Percentiles rank a stretch among this genome's conserved stretches.
Conservation (phyloP, 768 basidiomycete species). For the Sporobolomyces roseus region DNA sequence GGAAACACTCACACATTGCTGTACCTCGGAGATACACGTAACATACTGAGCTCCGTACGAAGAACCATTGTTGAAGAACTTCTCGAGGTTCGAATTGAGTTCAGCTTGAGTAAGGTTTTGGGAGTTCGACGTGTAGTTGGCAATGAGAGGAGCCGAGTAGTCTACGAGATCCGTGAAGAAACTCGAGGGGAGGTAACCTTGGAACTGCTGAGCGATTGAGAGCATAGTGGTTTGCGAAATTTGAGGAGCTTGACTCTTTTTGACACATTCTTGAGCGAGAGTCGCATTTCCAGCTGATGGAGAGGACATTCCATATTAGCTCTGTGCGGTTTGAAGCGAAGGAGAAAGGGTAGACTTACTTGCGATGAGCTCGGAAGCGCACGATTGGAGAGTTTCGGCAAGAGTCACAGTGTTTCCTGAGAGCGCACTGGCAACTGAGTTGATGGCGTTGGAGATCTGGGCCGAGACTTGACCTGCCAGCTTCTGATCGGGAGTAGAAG, state of each 20-base stretch:
- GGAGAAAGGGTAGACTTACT: constrained; percentile 2
- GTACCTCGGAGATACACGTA: constrained; percentile 38
- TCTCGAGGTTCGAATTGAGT: constrained; percentile 29
- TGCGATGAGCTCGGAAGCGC: constrained; percentile 38
- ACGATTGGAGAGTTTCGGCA: constrained; percentile 39
- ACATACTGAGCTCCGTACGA: constrained; percentile 42
- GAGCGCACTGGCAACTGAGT: constrained; percentile 33
- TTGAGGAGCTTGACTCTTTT: constrained; percentile 19
- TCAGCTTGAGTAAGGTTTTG: constrained; percentile 33
- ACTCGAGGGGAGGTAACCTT: constrained; percentile 42
- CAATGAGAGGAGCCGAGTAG: constrained; percentile 26
- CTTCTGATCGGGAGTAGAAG: neutral
- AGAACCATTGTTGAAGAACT: constrained; percentile 43
- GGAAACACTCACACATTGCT: constrained; percentile 8
- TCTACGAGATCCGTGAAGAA: constrained; percentile 44
- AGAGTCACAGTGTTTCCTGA: constrained; percentile 43
- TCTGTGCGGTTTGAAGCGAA: too few relatives aligned
- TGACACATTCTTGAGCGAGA: constrained; percentile 39
- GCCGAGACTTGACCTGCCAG: constrained; percentile 32
- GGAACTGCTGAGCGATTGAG: constrained; percentile 30
- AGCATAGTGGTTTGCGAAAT: constrained; percentile 25
- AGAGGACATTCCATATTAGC: neutral
- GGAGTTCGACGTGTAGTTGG: constrained; percentile 19
- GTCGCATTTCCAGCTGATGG: constrained; percentile 39
- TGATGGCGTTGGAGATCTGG: constrained; percentile 39